Percentiles rank a stretch among this genome's conserved stretches.
Conservation (phyloP, 2,329 filamentous ascomycete species). For the Shiraia sp. region DNA sequence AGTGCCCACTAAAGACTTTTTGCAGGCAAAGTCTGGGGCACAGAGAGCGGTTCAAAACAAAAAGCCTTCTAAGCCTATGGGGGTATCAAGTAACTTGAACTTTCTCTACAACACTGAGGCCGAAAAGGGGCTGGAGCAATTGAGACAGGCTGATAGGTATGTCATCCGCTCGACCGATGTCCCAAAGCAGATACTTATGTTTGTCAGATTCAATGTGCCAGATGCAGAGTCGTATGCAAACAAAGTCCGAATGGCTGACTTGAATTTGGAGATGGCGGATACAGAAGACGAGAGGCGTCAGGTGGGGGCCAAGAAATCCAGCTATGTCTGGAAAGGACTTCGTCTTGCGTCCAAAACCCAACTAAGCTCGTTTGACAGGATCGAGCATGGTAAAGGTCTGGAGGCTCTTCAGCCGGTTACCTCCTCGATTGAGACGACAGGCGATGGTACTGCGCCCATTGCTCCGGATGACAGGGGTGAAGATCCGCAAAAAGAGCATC, state of each 20-base stretch:
- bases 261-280: slow-evolving; percentile 82
- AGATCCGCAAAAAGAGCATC: slow-evolving; percentile 42
- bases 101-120: slow-evolving; percentile 74
- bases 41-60: slow-evolving; percentile 71
- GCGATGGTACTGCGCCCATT: slow-evolving; percentile 38
- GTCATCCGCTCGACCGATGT: slow-evolving; percentile 33
- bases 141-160: slow-evolving; percentile 66
- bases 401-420: slow-evolving; percentile 52
- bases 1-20: slow-evolving; percentile 69
- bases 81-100: slow-evolving; percentile 44
- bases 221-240: slow-evolving; percentile 70
- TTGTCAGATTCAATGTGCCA: slow-evolving; percentile 67
- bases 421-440: slow-evolving; percentile 38
- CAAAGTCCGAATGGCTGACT: slow-evolving; percentile 76
- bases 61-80: slow-evolving; percentile 60
- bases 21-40: slow-evolving; percentile 68
- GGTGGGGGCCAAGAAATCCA: slow-evolving; percentile 73
- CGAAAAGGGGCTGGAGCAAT: slow-evolving; percentile 65
- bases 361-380: slow-evolving; percentile 80
- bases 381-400: slow-evolving; percentile 73
- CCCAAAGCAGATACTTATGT: slow-evolving; percentile 26
- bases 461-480: slow-evolving; percentile 41
- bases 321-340: slow-evolving; percentile 88
- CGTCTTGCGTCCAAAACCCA: slow-evolving; percentile 76
- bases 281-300: slow-evolving; percentile 63